Percentiles rank a stretch among this genome's conserved stretches.
Conservation (phyloP, 768 basidiomycete species). For the Xerocomus spinulosus region DNA sequence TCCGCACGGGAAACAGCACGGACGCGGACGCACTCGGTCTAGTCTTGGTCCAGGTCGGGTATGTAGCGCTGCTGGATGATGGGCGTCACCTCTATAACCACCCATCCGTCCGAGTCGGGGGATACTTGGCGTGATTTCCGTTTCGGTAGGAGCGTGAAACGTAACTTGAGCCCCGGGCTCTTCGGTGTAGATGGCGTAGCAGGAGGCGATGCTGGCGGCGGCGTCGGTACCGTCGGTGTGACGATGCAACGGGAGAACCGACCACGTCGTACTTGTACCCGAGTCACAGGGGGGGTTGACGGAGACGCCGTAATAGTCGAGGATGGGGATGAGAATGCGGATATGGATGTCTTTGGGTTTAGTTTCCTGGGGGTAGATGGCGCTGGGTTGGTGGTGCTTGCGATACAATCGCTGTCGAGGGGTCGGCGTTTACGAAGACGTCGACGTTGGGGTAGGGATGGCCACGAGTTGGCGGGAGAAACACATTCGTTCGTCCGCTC, state of each 20-base stretch:
- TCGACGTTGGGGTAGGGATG: constrained; percentile 22
- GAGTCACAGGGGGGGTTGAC: not conserved
- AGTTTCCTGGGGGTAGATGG: constrained; percentile 14
- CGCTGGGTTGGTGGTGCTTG: not conserved
- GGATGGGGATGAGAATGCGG: constrained; percentile 3
- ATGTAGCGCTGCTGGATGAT: constrained; percentile 19
- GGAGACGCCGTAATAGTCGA: constrained; percentile 1
- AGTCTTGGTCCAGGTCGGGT: constrained; percentile 12
- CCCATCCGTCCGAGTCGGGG: constrained; percentile 26
- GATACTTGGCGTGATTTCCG: constrained; percentile 14
- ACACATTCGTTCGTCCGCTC: constrained; percentile 1
- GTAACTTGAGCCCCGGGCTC: constrained; percentile 12
- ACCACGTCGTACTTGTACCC: constrained; percentile 1
- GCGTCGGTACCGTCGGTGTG: not conserved
- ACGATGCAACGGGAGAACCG: constrained; percentile 2
- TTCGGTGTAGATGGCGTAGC: constrained; percentile 16
- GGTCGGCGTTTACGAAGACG: constrained; percentile 31
- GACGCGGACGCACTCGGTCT: not conserved
- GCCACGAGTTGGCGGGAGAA: constrained; percentile 21
- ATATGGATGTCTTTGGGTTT: not conserved
- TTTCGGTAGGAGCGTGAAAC: constrained; percentile 14
- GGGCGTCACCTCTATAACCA: constrained; percentile 28
- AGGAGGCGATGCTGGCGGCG: constrained; percentile 5
- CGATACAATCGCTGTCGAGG: not conserved
- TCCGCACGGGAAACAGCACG: not conserved